These are phyloP conservation scores for Ostreobium quekettii DNA, from an alignment of 139 green algal species.

Conservation along the genomic window DNA sequence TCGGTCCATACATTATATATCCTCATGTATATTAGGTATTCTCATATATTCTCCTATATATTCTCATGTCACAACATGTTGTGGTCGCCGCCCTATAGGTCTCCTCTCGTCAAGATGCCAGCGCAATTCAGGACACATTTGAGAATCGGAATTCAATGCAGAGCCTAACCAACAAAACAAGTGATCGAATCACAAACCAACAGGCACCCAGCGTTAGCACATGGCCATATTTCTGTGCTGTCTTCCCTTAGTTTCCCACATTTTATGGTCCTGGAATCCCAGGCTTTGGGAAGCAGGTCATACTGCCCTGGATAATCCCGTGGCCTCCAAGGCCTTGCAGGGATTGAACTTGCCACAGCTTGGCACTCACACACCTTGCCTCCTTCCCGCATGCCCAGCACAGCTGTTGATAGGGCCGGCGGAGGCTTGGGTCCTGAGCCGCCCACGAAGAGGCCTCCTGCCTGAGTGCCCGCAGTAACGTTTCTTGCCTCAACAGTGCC, in stretches of 20 bases:
- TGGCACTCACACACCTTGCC: conserved; percentile 58
- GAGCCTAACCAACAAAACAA: too few relatives aligned
- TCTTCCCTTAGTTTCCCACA: neutral
- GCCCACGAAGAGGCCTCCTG: conserved; percentile 65
- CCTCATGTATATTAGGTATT: too few relatives aligned
- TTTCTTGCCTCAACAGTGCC: conserved; percentile 41
- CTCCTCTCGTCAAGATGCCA: too few relatives aligned
- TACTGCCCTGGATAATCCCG: neutral
- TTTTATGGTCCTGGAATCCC: neutral
- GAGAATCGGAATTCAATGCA: too few relatives aligned
- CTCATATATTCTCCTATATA: too few relatives aligned
- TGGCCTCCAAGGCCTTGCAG: conserved; percentile 7
- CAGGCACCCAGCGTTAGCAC: neutral
- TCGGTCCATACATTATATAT: too few relatives aligned
- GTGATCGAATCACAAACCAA: conserved; percentile 36
- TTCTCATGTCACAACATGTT: too few relatives aligned
- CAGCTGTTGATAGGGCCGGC: conserved; percentile 57
- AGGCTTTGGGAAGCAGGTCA: neutral
- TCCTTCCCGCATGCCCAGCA: conserved; percentile 79
- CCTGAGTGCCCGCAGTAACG: conserved; percentile 9
- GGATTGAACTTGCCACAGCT: neutral
- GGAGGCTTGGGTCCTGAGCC: conserved; percentile 73
- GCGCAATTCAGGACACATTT: too few relatives aligned
- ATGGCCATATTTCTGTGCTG: neutral
- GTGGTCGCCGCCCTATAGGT: too few relatives aligned